Evolutionary conservation across 2,329 filamentous ascomycete genomes (phyloP).

Genomic region (Diaporthe sp.): DNA sequence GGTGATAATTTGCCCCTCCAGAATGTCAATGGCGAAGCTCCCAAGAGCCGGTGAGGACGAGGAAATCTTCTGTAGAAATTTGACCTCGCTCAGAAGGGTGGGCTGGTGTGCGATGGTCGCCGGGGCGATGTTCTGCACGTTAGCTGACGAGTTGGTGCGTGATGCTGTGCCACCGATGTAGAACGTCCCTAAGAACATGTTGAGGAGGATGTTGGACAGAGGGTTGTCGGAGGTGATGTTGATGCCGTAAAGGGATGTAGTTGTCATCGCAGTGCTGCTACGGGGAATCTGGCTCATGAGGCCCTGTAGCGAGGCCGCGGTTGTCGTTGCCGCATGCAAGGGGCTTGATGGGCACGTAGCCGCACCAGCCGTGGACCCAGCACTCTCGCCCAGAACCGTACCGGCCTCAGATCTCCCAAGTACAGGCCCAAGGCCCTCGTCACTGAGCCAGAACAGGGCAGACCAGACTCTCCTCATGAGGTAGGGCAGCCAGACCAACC

Average conservation of each 20-base stretch:
- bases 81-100: slow-evolving; percentile 69
- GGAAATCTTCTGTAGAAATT: slow-evolving; percentile 72
- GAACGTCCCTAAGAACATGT: slow-evolving; percentile 37
- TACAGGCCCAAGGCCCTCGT: slow-evolving; percentile 71
- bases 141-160: slow-evolving; percentile 23
- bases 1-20: slow-evolving; percentile 96
- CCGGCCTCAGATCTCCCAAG: slow-evolving; percentile 41
- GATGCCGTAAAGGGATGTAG: slow-evolving; percentile 44
- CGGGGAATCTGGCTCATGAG: slow-evolving; percentile 52
- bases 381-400: slow-evolving; percentile 43
- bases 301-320: slow-evolving; percentile 51
- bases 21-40: slow-evolving; percentile 70
- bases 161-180: slow-evolving; percentile 34
- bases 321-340: slow-evolving; percentile 52
- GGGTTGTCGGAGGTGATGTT: slow-evolving; percentile 51
- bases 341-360: slow-evolving; percentile 56
- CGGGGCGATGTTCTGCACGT: slow-evolving; percentile 37
- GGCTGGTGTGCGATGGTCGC: slow-evolving; percentile 44
- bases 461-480: slow-evolving; percentile 94
- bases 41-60: slow-evolving; percentile 62
- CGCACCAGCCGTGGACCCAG: slow-evolving; percentile 43
- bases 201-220: slow-evolving; percentile 49
- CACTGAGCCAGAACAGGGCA: slow-evolving; percentile 93
- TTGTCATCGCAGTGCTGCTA: slow-evolving; percentile 45
- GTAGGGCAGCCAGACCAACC: slow-evolving; percentile 90